Evolutionary conservation across 345 rosid species (phyloP).

Genomic region (Raphanus raphanistrum): DNA sequence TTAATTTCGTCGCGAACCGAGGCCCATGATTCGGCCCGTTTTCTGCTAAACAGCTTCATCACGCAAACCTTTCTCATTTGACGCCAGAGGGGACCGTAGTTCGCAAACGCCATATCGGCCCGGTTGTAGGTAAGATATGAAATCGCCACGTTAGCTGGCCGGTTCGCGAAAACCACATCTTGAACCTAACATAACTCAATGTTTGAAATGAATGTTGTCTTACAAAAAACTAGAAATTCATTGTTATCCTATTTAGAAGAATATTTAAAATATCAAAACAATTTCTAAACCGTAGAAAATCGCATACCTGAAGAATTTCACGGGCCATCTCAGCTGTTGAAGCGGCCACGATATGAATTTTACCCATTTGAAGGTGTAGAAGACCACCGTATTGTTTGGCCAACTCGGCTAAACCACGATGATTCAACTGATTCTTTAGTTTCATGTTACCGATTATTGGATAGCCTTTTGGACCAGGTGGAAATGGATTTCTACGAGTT

Average conservation of each 20-base stretch:
- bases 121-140: conserved; percentile 70
- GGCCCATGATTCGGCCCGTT: conserved; percentile 85
- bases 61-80: conserved; percentile 90
- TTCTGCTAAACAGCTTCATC: conserved; percentile 80
- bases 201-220: background rate
- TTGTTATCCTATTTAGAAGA: background rate
- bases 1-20: conserved; percentile 81
- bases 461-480: conserved; percentile 81
- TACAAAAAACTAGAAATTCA: background rate
- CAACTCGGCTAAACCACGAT: conserved; percentile 69
- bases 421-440: conserved; percentile 67
- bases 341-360: conserved; percentile 43
- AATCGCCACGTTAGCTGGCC: conserved; percentile 74
- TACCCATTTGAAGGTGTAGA: conserved; percentile 41
- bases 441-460: conserved; percentile 72
- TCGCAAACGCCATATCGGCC: conserved; percentile 92
- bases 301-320: conserved; percentile 57
- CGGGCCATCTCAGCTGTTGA: conserved; percentile 69
- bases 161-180: conserved; percentile 64
- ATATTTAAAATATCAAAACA: background rate
- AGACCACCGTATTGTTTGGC: conserved; percentile 62
- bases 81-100: conserved; percentile 92
- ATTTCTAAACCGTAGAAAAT: background rate
- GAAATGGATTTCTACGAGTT: conserved; percentile 44
- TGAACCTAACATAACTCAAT: conserved; percentile 37